Conservation (phyloP, 129 eudicot genomes). For the Centella asiatica region DNA sequence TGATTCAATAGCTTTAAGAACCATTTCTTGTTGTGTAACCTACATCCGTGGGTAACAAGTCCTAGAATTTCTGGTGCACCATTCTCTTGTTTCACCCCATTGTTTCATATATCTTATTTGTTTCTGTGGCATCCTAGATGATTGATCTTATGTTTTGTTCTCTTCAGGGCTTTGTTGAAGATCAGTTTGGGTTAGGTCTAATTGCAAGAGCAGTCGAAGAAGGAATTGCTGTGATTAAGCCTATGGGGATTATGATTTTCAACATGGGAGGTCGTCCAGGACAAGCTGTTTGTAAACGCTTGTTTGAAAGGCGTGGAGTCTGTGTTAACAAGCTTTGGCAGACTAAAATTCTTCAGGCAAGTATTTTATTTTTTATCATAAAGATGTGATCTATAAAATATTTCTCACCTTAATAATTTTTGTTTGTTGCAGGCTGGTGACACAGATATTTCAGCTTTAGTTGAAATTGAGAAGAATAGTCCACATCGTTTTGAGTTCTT, state of each 20-base stretch:
- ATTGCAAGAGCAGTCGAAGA: constrained; percentile 99
- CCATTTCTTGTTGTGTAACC: no score
- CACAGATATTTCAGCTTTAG: constrained; percentile 92
- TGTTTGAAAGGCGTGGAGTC: constrained; percentile 97
- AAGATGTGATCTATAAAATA: background rate
- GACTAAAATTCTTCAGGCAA: constrained; percentile 84
- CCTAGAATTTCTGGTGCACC: no score
- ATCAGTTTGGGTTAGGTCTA: constrained; percentile 92
- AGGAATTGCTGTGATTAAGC: constrained; percentile 88
- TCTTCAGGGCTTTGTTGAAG: constrained; percentile 93
- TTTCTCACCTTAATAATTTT: constrained; percentile 2
- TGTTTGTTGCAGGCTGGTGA: constrained; percentile 77
- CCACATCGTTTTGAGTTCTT: constrained; percentile 96
- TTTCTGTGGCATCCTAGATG: background rate
- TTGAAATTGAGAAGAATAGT: constrained; percentile 92
- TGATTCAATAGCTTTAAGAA: no score
- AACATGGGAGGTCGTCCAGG: constrained; percentile 99
- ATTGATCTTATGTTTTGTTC: background rate
- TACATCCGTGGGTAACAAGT: no score
- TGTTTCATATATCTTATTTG: no score
- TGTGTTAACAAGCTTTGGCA: constrained; percentile 90
- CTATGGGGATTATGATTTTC: constrained; percentile 92
- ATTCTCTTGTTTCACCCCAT: no score
- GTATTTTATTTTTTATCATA: background rate
- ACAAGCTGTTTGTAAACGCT: constrained; percentile 90